Conservation (phyloP, 176 grass and related monocot species). For the Chrysopogon serrulatus region DNA sequence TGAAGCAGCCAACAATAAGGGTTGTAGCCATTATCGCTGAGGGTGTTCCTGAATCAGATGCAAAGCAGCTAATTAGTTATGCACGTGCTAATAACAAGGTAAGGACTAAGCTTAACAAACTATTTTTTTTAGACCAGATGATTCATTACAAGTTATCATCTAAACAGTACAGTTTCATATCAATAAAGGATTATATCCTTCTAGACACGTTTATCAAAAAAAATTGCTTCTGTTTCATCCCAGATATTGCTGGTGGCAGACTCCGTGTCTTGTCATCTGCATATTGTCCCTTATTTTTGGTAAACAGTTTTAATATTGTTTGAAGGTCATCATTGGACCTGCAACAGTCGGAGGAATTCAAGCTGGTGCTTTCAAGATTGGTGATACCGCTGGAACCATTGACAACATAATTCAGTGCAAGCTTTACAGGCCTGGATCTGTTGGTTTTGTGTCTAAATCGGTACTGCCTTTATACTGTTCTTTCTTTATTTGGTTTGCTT, state of each 20-base stretch:
- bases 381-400: slow-evolving; percentile 97
- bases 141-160: not conserved
- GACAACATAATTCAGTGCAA: slow-evolving; percentile 98
- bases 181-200: not conserved
- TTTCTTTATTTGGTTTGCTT: not conserved
- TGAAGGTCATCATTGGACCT: slow-evolving; percentile 94
- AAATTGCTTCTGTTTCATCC: not conserved
- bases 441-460: slow-evolving; percentile 99
- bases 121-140: not conserved
- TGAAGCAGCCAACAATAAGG: slow-evolving; percentile 90
- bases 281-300: slow-evolving; percentile 21
- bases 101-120: not conserved
- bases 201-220: not conserved
- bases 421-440: slow-evolving; percentile 96
- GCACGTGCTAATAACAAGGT: slow-evolving; percentile 96
- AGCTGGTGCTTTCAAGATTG: slow-evolving; percentile 98
- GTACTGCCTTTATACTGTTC: slow-evolving; percentile 27
- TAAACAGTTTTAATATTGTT: slow-evolving; percentile 10
- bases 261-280: not conserved
- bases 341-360: slow-evolving; percentile 97
- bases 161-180: not conserved
- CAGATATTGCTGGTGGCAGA: slow-evolving; percentile 12
- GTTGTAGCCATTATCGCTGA: slow-evolving; percentile 98
- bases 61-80: slow-evolving; percentile 92
- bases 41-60: slow-evolving; percentile 93